phyloP scores from a whole-genome alignment of 495 filamentous ascomycete genomes.

The Trichoderma asperelloides region DNA sequence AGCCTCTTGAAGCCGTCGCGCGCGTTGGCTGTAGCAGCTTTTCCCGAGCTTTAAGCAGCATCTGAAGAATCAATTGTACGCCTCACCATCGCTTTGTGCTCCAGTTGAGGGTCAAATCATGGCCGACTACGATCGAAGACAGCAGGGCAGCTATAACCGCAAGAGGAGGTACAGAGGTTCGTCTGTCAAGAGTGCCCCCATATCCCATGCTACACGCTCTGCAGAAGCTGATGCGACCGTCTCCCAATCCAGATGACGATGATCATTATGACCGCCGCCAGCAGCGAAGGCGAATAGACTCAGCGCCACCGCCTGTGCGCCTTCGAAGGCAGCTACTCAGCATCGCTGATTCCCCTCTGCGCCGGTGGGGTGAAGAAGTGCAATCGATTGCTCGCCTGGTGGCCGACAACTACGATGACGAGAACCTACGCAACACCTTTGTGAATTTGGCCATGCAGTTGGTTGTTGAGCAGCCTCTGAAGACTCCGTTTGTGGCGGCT shows the following conservation, averaged over 20 bases:
- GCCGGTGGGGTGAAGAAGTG: conserved; percentile 73
- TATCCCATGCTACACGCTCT: not conserved
- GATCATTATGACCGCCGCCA: conserved; percentile 69
- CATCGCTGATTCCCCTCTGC: conserved; percentile 79
- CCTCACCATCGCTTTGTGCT: not conserved
- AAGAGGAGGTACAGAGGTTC: conserved; percentile 53
- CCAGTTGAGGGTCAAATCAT: conserved; percentile 31
- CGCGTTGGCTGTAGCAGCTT: conserved; percentile 3
- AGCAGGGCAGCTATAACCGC: conserved; percentile 50
- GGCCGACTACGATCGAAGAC: conserved; percentile 67
- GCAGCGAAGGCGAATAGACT: conserved; percentile 66
- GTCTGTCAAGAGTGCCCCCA: conserved; percentile 9
- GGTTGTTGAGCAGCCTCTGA: conserved; percentile 85
- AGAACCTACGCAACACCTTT: conserved; percentile 57
- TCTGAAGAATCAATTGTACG: not conserved
- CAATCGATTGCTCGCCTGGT: conserved; percentile 65
- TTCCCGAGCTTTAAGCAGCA: conserved; percentile 3
- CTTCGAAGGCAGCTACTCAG: conserved; percentile 71
- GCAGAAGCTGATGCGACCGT: conserved; percentile 12
- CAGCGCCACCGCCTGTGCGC: conserved; percentile 66
- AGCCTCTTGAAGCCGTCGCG: not conserved
- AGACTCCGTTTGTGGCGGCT: conserved; percentile 85
- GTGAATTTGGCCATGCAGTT: conserved; percentile 65
- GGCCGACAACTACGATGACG: conserved; percentile 70
- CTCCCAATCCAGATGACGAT: conserved; percentile 38